phyloP scores from a whole-genome alignment of 257 asterid species.

The Jacaranda mimosifolia region DNA sequence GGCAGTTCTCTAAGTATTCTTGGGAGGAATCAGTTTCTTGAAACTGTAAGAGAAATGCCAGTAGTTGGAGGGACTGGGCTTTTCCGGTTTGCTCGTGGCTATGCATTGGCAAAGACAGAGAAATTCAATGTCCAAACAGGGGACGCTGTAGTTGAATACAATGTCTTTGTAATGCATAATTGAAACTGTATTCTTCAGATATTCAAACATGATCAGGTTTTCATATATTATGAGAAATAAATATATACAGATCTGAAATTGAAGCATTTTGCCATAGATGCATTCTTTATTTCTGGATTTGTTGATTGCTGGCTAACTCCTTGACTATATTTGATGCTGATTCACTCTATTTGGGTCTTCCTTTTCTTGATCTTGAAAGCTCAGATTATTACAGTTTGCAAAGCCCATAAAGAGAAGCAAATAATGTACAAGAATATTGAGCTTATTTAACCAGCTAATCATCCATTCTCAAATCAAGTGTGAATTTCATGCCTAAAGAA shows the following conservation, averaged over 20 bases:
- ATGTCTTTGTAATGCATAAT: conserved; percentile 57
- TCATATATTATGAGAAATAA: background rate
- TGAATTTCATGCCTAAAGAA: no score
- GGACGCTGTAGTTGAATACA: conserved; percentile 71
- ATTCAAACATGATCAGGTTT: no score
- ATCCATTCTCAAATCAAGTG: no score
- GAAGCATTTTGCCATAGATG: background rate
- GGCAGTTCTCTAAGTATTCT: conserved; percentile 62
- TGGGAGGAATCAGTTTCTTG: conserved; percentile 56
- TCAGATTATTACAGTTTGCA: no score
- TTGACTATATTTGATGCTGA: no score
- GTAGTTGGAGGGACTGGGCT: conserved; percentile 63
- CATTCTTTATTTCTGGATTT: no score
- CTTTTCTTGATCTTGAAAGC: no score
- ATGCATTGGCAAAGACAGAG: conserved; percentile 58
- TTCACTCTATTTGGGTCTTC: no score
- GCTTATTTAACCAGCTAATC: no score
- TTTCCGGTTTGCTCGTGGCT: conserved; percentile 68
- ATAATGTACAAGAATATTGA: no score
- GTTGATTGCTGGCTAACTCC: no score
- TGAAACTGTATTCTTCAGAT: conserved; percentile 25
- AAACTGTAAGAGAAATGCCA: conserved; percentile 66
- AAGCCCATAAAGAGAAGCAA: no score
- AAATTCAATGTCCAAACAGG: conserved; percentile 39
- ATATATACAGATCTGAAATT: background rate